phyloP scores from a whole-genome alignment of 805 yeast species.

The Suhomyces kilbournensis region DNA sequence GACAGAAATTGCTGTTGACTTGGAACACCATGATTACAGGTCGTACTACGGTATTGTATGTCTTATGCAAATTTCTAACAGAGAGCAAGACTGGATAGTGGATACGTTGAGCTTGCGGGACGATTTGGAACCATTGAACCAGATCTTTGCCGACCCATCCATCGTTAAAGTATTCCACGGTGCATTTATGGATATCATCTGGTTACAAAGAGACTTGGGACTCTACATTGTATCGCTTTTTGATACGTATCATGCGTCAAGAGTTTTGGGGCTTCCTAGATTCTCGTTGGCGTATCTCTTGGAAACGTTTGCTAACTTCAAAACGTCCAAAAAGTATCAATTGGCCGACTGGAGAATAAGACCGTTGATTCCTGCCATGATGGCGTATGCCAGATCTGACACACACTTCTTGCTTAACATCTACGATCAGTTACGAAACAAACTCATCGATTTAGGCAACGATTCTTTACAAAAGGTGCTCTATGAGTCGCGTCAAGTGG shows the following conservation, averaged over 20 bases:
- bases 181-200: slow-evolving; percentile 92
- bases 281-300: slow-evolving; percentile 81
- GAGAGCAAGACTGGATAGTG: slow-evolving; percentile 79
- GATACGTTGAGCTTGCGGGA: slow-evolving; percentile 82
- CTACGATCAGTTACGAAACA: slow-evolving; percentile 68
- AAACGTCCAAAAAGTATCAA: slow-evolving; percentile 91
- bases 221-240: slow-evolving; percentile 83
- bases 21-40: slow-evolving; percentile 93
- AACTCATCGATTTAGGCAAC: slow-evolving; percentile 43
- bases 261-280: slow-evolving; percentile 72
- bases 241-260: slow-evolving; percentile 91
- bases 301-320: slow-evolving; percentile 76
- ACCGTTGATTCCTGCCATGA: slow-evolving; percentile 75
- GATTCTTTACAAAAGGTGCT: slow-evolving; percentile 61
- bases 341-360: slow-evolving; percentile 95
- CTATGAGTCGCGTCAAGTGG: slow-evolving; percentile 72
- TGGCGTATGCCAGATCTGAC: slow-evolving; percentile 87
- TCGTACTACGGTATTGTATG: slow-evolving; percentile 88
- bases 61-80: slow-evolving; percentile 85
- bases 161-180: slow-evolving; percentile 93
- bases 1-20: slow-evolving; percentile 81
- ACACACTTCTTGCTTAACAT: slow-evolving; percentile 87
- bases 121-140: slow-evolving; percentile 63
- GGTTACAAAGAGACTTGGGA: slow-evolving; percentile 96
- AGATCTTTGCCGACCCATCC: slow-evolving; percentile 74